Evolutionary conservation across 2,329 filamentous ascomycete species (phyloP).

Genomic region (Albifimbria verrucaria): DNA sequence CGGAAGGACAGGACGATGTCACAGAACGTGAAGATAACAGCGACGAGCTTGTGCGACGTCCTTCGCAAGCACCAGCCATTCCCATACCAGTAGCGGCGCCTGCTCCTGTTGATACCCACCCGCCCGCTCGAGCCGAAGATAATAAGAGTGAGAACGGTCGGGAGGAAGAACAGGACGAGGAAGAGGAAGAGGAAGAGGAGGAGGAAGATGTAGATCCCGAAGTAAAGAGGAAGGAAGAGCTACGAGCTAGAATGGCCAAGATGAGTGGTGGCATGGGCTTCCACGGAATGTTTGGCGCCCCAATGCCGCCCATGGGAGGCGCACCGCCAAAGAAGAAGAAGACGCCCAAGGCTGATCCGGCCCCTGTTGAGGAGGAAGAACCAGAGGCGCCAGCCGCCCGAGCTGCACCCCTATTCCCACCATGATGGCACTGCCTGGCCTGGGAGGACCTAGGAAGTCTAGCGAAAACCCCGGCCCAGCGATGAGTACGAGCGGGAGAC

Average conservation of each 20-base stretch:
- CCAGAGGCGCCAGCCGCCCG: constrained; percentile 40
- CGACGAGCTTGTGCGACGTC: constrained; percentile 52
- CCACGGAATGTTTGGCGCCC: constrained; percentile 84
- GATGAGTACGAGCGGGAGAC: constrained; percentile 27
- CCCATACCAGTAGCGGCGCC: constrained; percentile 8
- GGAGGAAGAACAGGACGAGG: constrained; percentile 60
- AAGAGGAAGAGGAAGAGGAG: constrained; percentile 67
- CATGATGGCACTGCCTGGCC: constrained; percentile 68
- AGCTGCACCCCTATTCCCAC: constrained; percentile 53
- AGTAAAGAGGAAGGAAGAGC: constrained; percentile 76
- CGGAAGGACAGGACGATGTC: constrained; percentile 56
- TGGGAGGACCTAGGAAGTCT: constrained; percentile 57
- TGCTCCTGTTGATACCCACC: constrained; percentile 13
- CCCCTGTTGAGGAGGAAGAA: constrained; percentile 39
- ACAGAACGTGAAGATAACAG: constrained; percentile 73
- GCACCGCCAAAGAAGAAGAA: constrained; percentile 53
- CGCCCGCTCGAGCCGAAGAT: constrained; percentile 38
- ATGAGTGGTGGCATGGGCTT: constrained; percentile 98
- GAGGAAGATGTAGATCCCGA: constrained; percentile 89
- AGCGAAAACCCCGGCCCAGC: constrained; percentile 34
- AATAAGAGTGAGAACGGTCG: constrained; percentile 69
- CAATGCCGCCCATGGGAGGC: constrained; percentile 61
- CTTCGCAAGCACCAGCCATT: constrained; percentile 37
- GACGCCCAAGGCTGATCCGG: constrained; percentile 36
- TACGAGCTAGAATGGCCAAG: constrained; percentile 94